Evolutionary conservation across 108 stramenopile genomes (phyloP), one percentile per base, ranked within the genome.

Genomic region (Conticribra guillardii): DNA sequence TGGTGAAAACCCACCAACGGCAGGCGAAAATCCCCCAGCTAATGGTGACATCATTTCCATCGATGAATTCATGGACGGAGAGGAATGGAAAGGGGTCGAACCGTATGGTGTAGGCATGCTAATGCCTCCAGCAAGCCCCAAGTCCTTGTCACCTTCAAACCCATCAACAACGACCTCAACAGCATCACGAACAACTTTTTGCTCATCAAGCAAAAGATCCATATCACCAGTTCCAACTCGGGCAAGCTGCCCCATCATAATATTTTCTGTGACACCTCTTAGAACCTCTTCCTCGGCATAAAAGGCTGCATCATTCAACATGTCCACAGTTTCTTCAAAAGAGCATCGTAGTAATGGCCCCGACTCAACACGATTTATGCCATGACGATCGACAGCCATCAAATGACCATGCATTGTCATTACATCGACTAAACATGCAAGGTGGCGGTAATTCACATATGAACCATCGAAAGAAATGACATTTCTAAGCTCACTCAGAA

Each of bases 251-350:
- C 97, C 99, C 85, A 98, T 89, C 97, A 99, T 96, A 57, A 99
- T 97, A 68, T 98, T 99, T 73, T 98, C 96, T 21, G 97, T 97
- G 7, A 99, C 98, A 23, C 97, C 97, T 69, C 89, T 89, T 7
- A 99, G 85, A 29, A 93, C 84, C 72, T 99, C 98, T 64, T 87
- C 86, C 69, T 98, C 96, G 4, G 95, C 94, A 76, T 87, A 97
- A 49, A 90, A 74, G 9, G 99, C 97, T 41, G 97, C 93, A 71
- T 98, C 95, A 92, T 97, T 98, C 59, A 99, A 74, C 87, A 98
- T 95, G 74, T 99, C 99, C 24, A 98, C 97, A 21, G 99, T 99
- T 84, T 99, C 98, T 84, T 99, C 99, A 76, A 99, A 99, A 22
- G 96, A 97, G 66, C 89, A 88, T 50, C 97, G 89, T 46, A 98